Evolutionary conservation across 129 eudicot genomes (phyloP).

Genomic region (Tanacetum coccineum): DNA sequence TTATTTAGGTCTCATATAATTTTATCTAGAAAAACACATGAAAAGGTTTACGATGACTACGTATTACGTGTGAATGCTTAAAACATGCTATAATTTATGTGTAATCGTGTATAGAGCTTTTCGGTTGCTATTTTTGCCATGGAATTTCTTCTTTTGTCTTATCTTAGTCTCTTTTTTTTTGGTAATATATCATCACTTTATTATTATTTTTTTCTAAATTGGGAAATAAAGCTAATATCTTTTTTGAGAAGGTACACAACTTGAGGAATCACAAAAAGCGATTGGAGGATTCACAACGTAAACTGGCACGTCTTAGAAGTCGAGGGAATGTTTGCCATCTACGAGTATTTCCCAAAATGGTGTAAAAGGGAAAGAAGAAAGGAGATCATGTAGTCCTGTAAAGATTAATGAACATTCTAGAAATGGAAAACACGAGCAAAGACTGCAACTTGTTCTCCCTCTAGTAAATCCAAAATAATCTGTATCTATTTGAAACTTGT

Average conservation of each 20-base stretch:
- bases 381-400: slow-evolving; percentile 51
- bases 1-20: background rate
- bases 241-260: slow-evolving; percentile 53
- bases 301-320: slow-evolving; percentile 62
- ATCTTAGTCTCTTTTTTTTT: background rate
- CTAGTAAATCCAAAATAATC: slow-evolving; percentile 33
- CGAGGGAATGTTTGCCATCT: slow-evolving; percentile 27
- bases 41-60: background rate
- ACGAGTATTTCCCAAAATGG: slow-evolving; percentile 27
- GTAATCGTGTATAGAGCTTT: background rate
- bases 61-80: slow-evolving; percentile 16
- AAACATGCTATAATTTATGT: background rate
- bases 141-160: background rate
- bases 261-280: slow-evolving; percentile 63
- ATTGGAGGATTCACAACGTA: slow-evolving; percentile 54
- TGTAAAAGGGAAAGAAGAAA: slow-evolving; percentile 41
- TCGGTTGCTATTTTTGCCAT: background rate
- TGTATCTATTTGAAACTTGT: no score
- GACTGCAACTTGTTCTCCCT: slow-evolving; percentile 62
- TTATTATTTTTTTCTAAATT: background rate
- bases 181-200: background rate
- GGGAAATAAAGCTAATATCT: slow-evolving; percentile 32
- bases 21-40: no score
- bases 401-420: slow-evolving; percentile 31
- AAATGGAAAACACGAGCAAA: slow-evolving; percentile 28